A percentile compares a stretch with the other conserved stretches of the same genome.
Conservation (phyloP, 2,329 filamentous ascomycete genomes). For the Berkeleyomyces rouxiae region DNA sequence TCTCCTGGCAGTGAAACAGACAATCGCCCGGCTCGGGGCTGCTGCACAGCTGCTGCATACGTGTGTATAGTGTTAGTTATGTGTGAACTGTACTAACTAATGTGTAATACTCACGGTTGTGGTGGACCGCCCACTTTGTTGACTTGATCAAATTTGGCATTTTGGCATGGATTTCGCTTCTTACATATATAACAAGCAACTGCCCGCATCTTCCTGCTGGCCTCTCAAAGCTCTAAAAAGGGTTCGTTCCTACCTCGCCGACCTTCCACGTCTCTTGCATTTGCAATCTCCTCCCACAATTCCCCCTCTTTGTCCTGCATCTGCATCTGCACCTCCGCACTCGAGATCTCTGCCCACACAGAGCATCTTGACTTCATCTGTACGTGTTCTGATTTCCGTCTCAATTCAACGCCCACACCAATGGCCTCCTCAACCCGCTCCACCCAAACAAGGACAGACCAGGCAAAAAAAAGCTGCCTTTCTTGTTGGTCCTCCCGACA, state of each 20-base stretch:
- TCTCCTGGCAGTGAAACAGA: background rate
- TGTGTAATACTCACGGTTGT: background rate
- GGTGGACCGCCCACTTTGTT: background rate
- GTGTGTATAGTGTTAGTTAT: too few species aligned
- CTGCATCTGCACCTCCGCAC: background rate
- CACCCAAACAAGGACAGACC: constrained; percentile 1
- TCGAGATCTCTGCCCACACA: constrained; percentile 3
- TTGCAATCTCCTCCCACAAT: constrained; percentile 11
- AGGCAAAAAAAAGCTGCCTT: constrained; percentile 1
- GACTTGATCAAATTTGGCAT: constrained; percentile 3
- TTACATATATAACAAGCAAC: constrained; percentile 6
- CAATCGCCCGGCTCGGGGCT: background rate
- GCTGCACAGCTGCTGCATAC: background rate
- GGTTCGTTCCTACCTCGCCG: background rate
- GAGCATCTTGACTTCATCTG: constrained; percentile 1
- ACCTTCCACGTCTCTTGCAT: background rate
- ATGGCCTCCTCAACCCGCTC: background rate
- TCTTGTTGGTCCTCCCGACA: background rate
- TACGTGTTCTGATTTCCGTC: background rate
- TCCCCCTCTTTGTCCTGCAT: constrained; percentile 16
- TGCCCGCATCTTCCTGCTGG: background rate
- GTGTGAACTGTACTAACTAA: too few species aligned
- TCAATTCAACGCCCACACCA: constrained; percentile 2
- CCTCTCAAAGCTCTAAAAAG: background rate
- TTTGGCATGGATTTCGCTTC: constrained; percentile 1